Percentiles rank a stretch among this genome's conserved stretches.
phyloP scores from a whole-genome alignment of 495 filamentous ascomycete species.

The Sabuloglossum arenarium region DNA sequence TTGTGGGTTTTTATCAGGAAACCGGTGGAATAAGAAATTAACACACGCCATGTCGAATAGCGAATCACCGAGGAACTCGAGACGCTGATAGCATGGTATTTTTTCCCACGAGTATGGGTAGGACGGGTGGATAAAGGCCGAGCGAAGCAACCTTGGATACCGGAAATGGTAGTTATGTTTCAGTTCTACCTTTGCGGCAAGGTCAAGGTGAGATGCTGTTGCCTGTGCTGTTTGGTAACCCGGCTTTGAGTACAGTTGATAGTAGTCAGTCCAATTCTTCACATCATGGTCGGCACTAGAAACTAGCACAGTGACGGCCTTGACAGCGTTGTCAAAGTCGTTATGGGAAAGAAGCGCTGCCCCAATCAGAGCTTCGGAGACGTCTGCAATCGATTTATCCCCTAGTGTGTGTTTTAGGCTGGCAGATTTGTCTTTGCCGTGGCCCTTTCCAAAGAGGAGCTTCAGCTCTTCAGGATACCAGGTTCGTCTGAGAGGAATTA shows the following conservation, averaged over 20 bases:
- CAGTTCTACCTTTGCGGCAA: slow-evolving; percentile 40
- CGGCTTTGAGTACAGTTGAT: slow-evolving; percentile 45
- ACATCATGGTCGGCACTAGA: slow-evolving; percentile 44
- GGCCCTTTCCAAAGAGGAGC: slow-evolving; percentile 38
- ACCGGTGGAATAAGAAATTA: slow-evolving; percentile 53
- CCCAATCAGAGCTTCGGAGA: slow-evolving; percentile 87
- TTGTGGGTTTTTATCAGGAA: slow-evolving; percentile 68
- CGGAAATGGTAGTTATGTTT: slow-evolving; percentile 64
- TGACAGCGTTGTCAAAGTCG: slow-evolving; percentile 58
- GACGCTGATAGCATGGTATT: slow-evolving; percentile 74
- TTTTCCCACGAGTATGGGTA: slow-evolving; percentile 48
- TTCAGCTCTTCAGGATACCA: slow-evolving; percentile 74
- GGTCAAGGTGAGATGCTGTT: slow-evolving; percentile 42
- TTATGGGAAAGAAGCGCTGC: slow-evolving; percentile 50
- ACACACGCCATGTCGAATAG: slow-evolving; percentile 78
- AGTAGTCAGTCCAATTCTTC: slow-evolving; percentile 50
- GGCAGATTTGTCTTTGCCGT: slow-evolving; percentile 29
- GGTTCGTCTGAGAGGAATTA: slow-evolving; percentile 21
- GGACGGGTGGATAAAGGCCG: slow-evolving; percentile 79
- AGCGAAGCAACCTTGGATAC: slow-evolving; percentile 54
- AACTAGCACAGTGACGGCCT: slow-evolving; percentile 63
- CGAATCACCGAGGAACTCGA: slow-evolving; percentile 87
- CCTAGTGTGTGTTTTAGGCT: slow-evolving; percentile 43
- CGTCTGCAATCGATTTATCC: slow-evolving; percentile 91
- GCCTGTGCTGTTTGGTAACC: slow-evolving; percentile 39